Evolutionary conservation across 2,329 filamentous ascomycete genomes (phyloP).

Genomic region (Dendrostoma leiphaemia): DNA sequence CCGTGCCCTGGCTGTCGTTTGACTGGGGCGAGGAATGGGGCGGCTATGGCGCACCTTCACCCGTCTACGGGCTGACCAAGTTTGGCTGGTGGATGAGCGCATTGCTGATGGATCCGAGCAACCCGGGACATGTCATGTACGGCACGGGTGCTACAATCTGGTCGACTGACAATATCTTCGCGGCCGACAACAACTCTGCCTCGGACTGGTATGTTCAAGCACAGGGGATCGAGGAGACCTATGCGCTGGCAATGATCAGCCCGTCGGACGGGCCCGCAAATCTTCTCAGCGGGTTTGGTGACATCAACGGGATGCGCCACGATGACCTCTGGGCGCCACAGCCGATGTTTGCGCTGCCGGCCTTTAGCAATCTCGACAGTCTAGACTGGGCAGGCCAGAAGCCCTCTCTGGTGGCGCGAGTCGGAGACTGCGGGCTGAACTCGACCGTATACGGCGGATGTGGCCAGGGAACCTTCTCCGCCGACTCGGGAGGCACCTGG

Average conservation of each 20-base stretch:
- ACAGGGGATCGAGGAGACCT: slow-evolving; percentile 9
- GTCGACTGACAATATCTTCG: slow-evolving; percentile 5
- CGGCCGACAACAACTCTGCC: background rate
- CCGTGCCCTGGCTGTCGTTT: slow-evolving; percentile 7
- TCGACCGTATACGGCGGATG: background rate
- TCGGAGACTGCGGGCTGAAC: slow-evolving; percentile 9
- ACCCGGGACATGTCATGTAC: background rate
- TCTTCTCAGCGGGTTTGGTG: slow-evolving; percentile 7
- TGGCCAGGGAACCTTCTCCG: slow-evolving; percentile 3
- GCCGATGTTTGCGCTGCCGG: slow-evolving; percentile 7
- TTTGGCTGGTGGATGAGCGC: slow-evolving; percentile 13
- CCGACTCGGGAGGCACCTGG: slow-evolving; percentile 5
- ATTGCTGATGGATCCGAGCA: slow-evolving; percentile 1
- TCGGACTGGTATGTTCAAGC: slow-evolving; percentile 6
- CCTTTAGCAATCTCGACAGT: slow-evolving; percentile 10
- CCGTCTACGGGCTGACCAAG: slow-evolving; percentile 4
- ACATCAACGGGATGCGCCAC: slow-evolving; percentile 11
- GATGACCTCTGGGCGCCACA: slow-evolving; percentile 4
- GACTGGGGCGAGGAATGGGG: slow-evolving; percentile 6
- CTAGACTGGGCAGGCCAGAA: slow-evolving; percentile 10
- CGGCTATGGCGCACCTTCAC: slow-evolving; percentile 2
- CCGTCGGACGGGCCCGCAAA: background rate
- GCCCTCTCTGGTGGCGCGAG: background rate
- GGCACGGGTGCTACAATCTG: slow-evolving; percentile 10
- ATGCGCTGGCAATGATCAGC: slow-evolving; percentile 5